A percentile compares a stretch with the other conserved stretches of the same genome.
phyloP scores from a whole-genome alignment of 352 stramenopile genomes.

The Elongisporangium undulatum region DNA sequence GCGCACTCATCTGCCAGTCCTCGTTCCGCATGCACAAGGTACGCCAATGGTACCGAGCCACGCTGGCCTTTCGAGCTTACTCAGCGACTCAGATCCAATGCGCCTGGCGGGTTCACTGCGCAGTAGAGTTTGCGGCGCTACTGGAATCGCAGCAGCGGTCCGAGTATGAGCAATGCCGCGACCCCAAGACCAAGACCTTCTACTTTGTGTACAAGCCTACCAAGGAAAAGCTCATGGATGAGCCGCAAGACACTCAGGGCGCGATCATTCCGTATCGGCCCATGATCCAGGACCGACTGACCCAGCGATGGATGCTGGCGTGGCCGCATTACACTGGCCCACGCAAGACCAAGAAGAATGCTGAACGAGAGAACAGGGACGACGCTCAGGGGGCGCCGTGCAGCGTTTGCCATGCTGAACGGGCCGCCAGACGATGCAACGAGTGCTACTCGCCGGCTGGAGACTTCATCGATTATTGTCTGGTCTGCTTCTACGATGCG shows the following conservation, averaged over 20 bases:
- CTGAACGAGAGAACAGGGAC: slow-evolving; percentile 5
- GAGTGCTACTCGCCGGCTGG: slow-evolving; percentile 56
- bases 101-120: slow-evolving; percentile 36
- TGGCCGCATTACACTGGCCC: slow-evolving; percentile 47
- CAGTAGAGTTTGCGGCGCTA: slow-evolving; percentile 25
- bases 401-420: slow-evolving; percentile 50
- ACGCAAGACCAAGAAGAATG: background rate
- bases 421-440: slow-evolving; percentile 55
- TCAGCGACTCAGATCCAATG: slow-evolving; percentile 51
- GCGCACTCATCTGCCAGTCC: slow-evolving; percentile 41
- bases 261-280: slow-evolving; percentile 52
- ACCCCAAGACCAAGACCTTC: slow-evolving; percentile 44
- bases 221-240: slow-evolving; percentile 51
- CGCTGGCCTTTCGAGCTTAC: slow-evolving; percentile 25
- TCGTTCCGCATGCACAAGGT: slow-evolving; percentile 54
- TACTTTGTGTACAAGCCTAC: slow-evolving; percentile 70
- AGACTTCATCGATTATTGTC: slow-evolving; percentile 72
- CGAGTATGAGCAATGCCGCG: slow-evolving; percentile 63
- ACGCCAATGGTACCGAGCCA: slow-evolving; percentile 45
- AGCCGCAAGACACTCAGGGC: slow-evolving; percentile 50
- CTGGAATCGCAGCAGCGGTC: slow-evolving; percentile 60
- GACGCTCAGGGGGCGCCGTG: slow-evolving; percentile 21
- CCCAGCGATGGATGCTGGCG: slow-evolving; percentile 61
- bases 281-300: slow-evolving; percentile 68
- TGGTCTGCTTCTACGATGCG: slow-evolving; percentile 66